phyloP scores from a whole-genome alignment of 352 stramenopile genomes.

The Phytophthora nicotianae region DNA sequence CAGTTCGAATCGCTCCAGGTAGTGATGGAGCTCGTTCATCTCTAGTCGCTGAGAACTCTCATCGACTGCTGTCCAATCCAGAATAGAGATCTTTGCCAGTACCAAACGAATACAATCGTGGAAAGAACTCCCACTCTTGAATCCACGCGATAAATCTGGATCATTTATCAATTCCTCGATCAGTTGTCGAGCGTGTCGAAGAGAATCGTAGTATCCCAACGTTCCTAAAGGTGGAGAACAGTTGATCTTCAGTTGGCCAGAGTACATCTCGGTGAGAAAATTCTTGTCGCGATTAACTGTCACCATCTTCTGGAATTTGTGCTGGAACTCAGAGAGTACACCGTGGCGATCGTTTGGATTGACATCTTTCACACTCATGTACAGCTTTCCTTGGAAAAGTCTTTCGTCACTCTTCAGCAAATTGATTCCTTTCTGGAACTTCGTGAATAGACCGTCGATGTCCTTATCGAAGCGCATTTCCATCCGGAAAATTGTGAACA shows the following conservation, averaged over 20 bases:
- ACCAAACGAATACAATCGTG: constrained; percentile 74
- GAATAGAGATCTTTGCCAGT: constrained; percentile 74
- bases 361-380: constrained; percentile 79
- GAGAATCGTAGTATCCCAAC: constrained; percentile 63
- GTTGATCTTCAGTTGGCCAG: constrained; percentile 59
- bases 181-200: constrained; percentile 44
- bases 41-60: constrained; percentile 47
- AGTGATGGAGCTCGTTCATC: constrained; percentile 35
- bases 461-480: constrained; percentile 84
- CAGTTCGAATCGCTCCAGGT: constrained; percentile 34
- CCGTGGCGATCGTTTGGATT: constrained; percentile 66
- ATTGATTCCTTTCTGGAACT: constrained; percentile 71
- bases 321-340: constrained; percentile 55
- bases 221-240: constrained; percentile 75
- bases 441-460: constrained; percentile 66
- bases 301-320: constrained; percentile 55
- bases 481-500: constrained; percentile 78
- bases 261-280: constrained; percentile 73
- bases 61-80: constrained; percentile 79
- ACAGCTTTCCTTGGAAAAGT: constrained; percentile 64
- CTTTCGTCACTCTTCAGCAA: constrained; percentile 66
- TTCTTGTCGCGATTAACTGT: constrained; percentile 59
- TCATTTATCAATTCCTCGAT: constrained; percentile 40
- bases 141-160: constrained; percentile 33
- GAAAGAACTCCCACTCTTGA: constrained; percentile 53